These are phyloP conservation scores for Cynanchum wilfordii DNA, from an alignment of 257 asterid species.

Conservation along the genomic window DNA sequence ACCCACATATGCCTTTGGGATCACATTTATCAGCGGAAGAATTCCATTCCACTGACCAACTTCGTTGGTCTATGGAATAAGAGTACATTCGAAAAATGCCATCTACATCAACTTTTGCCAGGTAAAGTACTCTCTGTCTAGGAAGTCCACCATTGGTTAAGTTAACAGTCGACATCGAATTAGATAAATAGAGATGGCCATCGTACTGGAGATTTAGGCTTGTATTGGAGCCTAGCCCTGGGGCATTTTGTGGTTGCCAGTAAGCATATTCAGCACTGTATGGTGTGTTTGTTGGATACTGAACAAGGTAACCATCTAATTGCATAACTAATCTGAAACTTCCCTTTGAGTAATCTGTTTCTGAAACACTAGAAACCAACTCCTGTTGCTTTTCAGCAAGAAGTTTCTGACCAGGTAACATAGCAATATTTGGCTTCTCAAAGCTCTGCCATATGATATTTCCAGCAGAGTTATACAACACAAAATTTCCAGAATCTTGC, in stretches of 20 bases:
- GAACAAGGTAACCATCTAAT: constrained; percentile 45
- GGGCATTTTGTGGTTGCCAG: constrained; percentile 5
- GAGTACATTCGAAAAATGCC: constrained; percentile 46
- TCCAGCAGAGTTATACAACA: constrained; percentile 24
- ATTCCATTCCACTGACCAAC: constrained; percentile 22
- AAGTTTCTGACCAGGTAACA: constrained; percentile 39
- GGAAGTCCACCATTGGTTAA: constrained; percentile 29
- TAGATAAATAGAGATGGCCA: constrained; percentile 42
- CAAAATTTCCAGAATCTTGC: constrained; percentile 53
- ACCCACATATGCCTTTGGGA: constrained; percentile 49
- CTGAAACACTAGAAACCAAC: constrained; percentile 41
- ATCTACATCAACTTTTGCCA: constrained; percentile 35
- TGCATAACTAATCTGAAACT: constrained; percentile 41
- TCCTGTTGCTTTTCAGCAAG: neutral
- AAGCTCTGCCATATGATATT: constrained; percentile 51
- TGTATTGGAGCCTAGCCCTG: constrained; percentile 11
- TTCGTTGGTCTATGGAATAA: constrained; percentile 15
- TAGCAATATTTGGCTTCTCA: constrained; percentile 41
- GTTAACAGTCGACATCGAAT: constrained; percentile 16
- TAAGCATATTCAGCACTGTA: constrained; percentile 17
- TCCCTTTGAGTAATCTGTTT: constrained; percentile 24
- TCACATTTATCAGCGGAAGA: constrained; percentile 22
- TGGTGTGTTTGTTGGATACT: constrained; percentile 25
- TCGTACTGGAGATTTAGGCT: constrained; percentile 30
- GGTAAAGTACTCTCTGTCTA: constrained; percentile 15